Evolutionary conservation across 345 rosid species (phyloP), one percentile per base, ranked within the genome.

Genomic region (Abelmoschus esculentus): DNA sequence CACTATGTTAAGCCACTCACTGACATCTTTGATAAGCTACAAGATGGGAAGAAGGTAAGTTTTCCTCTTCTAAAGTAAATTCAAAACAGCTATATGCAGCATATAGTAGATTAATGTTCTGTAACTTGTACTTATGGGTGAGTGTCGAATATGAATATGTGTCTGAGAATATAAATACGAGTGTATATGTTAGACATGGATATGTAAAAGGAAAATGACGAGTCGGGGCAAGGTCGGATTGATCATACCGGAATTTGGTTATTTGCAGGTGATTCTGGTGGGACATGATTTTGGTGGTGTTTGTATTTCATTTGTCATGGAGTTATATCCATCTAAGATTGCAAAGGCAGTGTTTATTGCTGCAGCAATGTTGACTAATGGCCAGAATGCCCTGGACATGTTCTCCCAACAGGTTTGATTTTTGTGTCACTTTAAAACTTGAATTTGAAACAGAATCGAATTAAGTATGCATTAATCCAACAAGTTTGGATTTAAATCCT

Each of bases 221-320:
- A 22, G 26, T 22, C 26, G 26, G 26, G 26, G 26, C 26, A 22
- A 22, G 26, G 26, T 22, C 26, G 3, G 42, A 26, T 29, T 28
- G 19, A 47, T 28, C 59, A 15, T 15, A 2, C 5, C 15, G 2
- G 59, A 12, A 66, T 67, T 9, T 34, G 22, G 32, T 69, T 65
- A 17, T 31, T 34, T 3, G 83, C 84, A 93, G 97, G 96, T 87
- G 70, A 85, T 93, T 69, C 80, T 93, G 90, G 96, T 86, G 3
- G 97, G 98, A 36, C 98, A 91, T 12, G 97, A 93, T 83, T 85
- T 93, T 74, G 99, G 97, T 53, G 99, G 99, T 71, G 86, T 93
- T 36, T 89, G 98, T 70, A 73, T 89, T 53, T 88, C 96, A 2
- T 87, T 79, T 66, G 90, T 85, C 19, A 89, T 91, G 97, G 99